Evolutionary conservation across 1,139 yeast species (phyloP).

Genomic region (Sugiyamaella neomexicana): DNA sequence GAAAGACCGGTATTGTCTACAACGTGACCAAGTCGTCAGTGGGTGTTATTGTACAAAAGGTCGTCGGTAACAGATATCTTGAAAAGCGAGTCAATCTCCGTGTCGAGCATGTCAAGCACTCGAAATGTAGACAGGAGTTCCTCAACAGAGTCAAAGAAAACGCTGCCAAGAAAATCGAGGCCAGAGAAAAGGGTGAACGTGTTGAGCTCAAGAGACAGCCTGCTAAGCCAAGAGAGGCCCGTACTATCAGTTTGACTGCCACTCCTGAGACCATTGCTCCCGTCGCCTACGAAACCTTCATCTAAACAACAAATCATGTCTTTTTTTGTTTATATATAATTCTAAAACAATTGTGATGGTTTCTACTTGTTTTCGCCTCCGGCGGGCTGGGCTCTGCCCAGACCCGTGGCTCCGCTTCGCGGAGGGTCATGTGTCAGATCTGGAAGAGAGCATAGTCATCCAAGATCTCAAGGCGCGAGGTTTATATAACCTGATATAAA

Average conservation of each 20-base stretch:
- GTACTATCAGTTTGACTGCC: constrained; percentile 71
- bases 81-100: constrained; percentile 99
- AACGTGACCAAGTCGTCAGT: constrained; percentile 98
- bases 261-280: constrained; percentile 98
- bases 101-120: constrained; percentile 98
- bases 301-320: constrained; percentile 51
- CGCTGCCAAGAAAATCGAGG: constrained; percentile 91
- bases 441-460: no score
- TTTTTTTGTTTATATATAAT: no score
- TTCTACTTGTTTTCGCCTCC: no score
- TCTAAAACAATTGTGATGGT: no score
- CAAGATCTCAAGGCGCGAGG: no score
- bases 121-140: constrained; percentile 99
- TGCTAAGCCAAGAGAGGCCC: constrained; percentile 93
- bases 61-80: constrained; percentile 98
- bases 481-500: no score
- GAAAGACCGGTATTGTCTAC: constrained; percentile 99
- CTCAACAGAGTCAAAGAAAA: constrained; percentile 96
- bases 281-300: constrained; percentile 98
- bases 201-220: constrained; percentile 98
- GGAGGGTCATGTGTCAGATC: no score
- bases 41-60: constrained; percentile 97
- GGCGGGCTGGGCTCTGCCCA: background rate
- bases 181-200: constrained; percentile 90
- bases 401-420: background rate